Percentiles rank a stretch among this genome's conserved stretches.
phyloP scores from a whole-genome alignment of 2,329 filamentous ascomycete species.

The Orbilia javanica region DNA sequence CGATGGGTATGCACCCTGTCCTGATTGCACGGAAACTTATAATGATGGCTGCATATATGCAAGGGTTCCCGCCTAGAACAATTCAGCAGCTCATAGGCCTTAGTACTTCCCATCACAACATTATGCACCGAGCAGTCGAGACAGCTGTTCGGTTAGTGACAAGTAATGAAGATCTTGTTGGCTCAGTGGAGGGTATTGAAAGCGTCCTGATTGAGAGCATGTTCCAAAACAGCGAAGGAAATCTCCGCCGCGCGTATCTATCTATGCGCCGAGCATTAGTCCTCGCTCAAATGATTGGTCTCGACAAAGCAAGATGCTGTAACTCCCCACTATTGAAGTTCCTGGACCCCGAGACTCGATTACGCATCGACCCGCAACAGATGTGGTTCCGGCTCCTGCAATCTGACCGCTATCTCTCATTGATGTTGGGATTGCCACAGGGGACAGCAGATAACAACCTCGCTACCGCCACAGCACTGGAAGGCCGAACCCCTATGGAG shows the following conservation, averaged over 20 bases:
- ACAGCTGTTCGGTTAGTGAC: constrained; percentile 66
- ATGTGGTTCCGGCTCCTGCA: constrained; percentile 68
- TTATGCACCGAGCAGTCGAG: constrained; percentile 62
- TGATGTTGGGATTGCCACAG: constrained; percentile 68
- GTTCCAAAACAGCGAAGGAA: constrained; percentile 68
- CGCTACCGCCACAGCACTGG: constrained; percentile 62
- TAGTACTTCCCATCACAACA: constrained; percentile 15
- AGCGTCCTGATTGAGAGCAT: constrained; percentile 69
- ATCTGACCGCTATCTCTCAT: constrained; percentile 68
- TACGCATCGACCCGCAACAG: constrained; percentile 63
- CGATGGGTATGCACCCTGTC: constrained; percentile 67
- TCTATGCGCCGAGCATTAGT: constrained; percentile 68
- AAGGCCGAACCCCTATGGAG: constrained; percentile 65
- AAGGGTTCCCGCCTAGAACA: constrained; percentile 66
- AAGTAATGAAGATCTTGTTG: constrained; percentile 67
- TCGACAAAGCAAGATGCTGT: constrained; percentile 67
- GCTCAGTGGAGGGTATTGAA: constrained; percentile 69
- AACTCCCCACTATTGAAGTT: constrained; percentile 65
- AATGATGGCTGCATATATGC: constrained; percentile 67
- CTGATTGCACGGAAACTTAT: constrained; percentile 69
- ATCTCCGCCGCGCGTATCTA: constrained; percentile 69
- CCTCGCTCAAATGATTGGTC: constrained; percentile 69
- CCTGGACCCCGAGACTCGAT: constrained; percentile 62
- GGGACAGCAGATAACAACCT: constrained; percentile 67
- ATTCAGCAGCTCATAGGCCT: constrained; percentile 31